phyloP scores from a whole-genome alignment of 1,284 basidiomycete genomes.

The Papiliotrema nemorosa region DNA sequence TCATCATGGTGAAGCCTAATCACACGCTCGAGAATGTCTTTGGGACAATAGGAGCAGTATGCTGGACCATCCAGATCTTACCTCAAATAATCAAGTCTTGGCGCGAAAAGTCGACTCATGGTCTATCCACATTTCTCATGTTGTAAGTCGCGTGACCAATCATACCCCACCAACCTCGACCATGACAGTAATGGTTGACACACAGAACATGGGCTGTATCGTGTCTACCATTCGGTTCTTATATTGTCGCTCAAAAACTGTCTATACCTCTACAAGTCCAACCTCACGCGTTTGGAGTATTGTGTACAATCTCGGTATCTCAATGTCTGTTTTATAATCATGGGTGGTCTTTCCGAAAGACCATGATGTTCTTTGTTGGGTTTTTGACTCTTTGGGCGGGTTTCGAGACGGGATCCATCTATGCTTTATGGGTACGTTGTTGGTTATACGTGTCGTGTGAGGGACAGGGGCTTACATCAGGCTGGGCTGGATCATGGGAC shows the following conservation, averaged over 20 bases:
- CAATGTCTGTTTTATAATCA: conserved; percentile 63
- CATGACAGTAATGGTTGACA: too few species aligned
- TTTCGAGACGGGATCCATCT: conserved; percentile 62
- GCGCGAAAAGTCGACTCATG: conserved; percentile 64
- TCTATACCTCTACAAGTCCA: conserved; percentile 68
- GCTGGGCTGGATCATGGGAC: conserved; percentile 26
- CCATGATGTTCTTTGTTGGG: conserved; percentile 46
- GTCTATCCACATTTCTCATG: conserved; percentile 69
- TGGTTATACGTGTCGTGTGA: neutral
- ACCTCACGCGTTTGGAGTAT: conserved; percentile 66
- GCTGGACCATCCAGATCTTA: conserved; percentile 54
- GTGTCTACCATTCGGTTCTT: conserved; percentile 63
- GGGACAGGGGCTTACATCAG: neutral
- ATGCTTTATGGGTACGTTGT: conserved; percentile 55
- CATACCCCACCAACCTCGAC: too few species aligned
- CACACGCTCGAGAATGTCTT: conserved; percentile 58
- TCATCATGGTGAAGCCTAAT: conserved; percentile 8
- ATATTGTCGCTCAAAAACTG: conserved; percentile 63
- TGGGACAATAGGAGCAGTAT: conserved; percentile 58
- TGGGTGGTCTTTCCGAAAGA: conserved; percentile 42
- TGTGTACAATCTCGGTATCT: conserved; percentile 63
- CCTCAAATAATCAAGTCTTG: conserved; percentile 69
- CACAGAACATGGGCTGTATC: neutral
- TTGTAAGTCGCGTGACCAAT: conserved; percentile 32
- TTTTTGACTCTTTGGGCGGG: conserved; percentile 55